Evolutionary conservation across 2,329 filamentous ascomycete species (phyloP), one percentile per base, ranked within the genome.

Genomic region (Harringtonia lauricola): DNA sequence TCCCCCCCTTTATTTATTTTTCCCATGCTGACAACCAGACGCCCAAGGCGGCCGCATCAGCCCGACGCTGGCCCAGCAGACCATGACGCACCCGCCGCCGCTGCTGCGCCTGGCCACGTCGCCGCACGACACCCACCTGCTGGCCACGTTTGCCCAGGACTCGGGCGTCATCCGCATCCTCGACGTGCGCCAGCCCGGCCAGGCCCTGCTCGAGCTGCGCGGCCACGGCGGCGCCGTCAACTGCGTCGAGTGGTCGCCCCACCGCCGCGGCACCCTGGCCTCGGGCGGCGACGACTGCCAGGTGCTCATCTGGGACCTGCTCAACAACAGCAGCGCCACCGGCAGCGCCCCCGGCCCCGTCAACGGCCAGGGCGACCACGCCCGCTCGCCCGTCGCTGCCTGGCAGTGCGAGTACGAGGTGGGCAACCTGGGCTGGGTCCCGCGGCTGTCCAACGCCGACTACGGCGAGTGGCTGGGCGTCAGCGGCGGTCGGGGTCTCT

Each of bases 81-180:
- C 83, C 40, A 82, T 89, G 72, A 73, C 71, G 40, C 82, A 83
- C 60, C 81, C 83, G 17, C 84, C 84, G 4, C 86, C 87, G 1
- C 69, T 94, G 33, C 69, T 94, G 45, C 78, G 86, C 44, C 70
- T 94, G 26, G 86, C 87, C 36, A 92, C 90, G 13, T 96, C 90
- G 1, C 92, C 92, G 2, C 90, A 96, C 56, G 92, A 98, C 61
- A 84, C 87, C 8, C 89, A 98, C 59, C 79, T 98, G 29, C 77
- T 98, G 30, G 90, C 90, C n/a, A 98, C 92, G 0, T 96, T 98
- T 61, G 90, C 92, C 17, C 83, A 88, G 57, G 92, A 96, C 59
- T 94, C 86, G 4, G 89, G 83, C 55, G 70, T 94, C 29, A 89
- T 98, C 58, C 86, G 92, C 39, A 94, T 98, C 43, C 79, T 98